Percentiles rank a stretch among this genome's conserved stretches.
These are phyloP conservation scores for Pseudevernia furfuracea DNA, from an alignment of 495 filamentous ascomycete species.

Conservation along the genomic window DNA sequence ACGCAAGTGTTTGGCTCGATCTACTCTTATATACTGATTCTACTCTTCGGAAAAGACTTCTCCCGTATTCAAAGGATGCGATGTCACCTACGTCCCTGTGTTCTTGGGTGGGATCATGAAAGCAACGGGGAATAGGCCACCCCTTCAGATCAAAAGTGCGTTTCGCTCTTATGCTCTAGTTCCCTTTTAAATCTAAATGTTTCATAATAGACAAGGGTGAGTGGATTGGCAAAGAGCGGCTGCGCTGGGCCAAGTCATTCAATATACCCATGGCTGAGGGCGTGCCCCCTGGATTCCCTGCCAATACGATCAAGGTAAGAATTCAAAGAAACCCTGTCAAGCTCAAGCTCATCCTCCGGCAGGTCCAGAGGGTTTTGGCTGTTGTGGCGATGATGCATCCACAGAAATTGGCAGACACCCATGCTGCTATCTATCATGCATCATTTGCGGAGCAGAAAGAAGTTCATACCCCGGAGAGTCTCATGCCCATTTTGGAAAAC, in stretches of 20 bases:
- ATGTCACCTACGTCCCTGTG: constrained; percentile 59
- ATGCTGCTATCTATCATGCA: constrained; percentile 46
- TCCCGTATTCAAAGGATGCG: constrained; percentile 49
- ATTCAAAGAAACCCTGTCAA: background rate
- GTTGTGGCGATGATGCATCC: constrained; percentile 31
- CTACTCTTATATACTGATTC: background rate
- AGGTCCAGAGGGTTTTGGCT: constrained; percentile 32
- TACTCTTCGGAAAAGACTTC: constrained; percentile 43
- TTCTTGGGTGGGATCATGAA: constrained; percentile 66
- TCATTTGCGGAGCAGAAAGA: constrained; percentile 50
- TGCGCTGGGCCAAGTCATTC: constrained; percentile 55
- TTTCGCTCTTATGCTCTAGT: background rate
- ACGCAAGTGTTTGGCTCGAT: constrained; percentile 7
- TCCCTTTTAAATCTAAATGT: background rate
- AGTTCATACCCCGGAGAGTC: constrained; percentile 43
- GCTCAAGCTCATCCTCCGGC: background rate
- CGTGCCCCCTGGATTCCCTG: constrained; percentile 52
- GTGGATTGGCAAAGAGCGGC: constrained; percentile 53
- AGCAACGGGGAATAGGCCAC: constrained; percentile 53
- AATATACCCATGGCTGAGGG: constrained; percentile 47
- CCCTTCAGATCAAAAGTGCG: constrained; percentile 61
- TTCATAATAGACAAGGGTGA: constrained; percentile 52
- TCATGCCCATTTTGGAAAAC: constrained; percentile 39
- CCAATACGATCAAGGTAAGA: constrained; percentile 39
- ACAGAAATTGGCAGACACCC: constrained; percentile 35